These are phyloP conservation scores for Purpureocillium takamizusanense DNA, from an alignment of 2,329 filamentous ascomycete species.

Conservation along the genomic window DNA sequence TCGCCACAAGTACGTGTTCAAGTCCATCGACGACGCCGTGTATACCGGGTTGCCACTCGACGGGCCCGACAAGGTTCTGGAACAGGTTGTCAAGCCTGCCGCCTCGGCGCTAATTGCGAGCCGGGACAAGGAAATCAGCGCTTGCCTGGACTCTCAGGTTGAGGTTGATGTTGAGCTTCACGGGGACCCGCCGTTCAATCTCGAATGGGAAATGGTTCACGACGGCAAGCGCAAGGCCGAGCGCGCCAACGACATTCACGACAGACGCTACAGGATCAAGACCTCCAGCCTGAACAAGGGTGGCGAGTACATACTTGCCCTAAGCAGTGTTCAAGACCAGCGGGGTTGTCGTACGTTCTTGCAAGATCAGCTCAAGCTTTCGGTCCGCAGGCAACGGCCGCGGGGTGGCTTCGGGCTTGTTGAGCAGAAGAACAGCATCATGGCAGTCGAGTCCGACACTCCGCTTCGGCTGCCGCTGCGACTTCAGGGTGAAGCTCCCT, in stretches of 20 bases:
- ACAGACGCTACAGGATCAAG: conserved; percentile 57
- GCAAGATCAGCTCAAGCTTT: conserved; percentile 76
- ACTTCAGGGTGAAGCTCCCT: conserved; percentile 77
- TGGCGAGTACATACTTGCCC: conserved; percentile 80
- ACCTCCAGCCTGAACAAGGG: conserved; percentile 69
- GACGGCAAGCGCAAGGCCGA: conserved; percentile 74
- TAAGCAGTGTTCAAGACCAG: conserved; percentile 79
- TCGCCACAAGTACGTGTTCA: conserved; percentile 79
- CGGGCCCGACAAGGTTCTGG: conserved; percentile 54
- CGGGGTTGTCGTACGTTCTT: conserved; percentile 80
- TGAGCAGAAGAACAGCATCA: conserved; percentile 67
- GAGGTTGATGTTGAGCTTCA: conserved; percentile 65
- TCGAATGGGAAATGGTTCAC: conserved; percentile 91
- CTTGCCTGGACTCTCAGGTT: conserved; percentile 77
- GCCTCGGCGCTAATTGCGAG: conserved; percentile 67
- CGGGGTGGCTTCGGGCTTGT: conserved; percentile 78
- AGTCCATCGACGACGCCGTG: conserved; percentile 69
- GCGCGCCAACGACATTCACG: conserved; percentile 53
- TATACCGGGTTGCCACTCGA: conserved; percentile 60
- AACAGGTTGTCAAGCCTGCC: conserved; percentile 89
- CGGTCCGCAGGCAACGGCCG: conserved; percentile 80
- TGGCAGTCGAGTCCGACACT: conserved; percentile 63
- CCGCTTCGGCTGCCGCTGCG: conserved; percentile 69
- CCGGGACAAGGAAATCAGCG: conserved; percentile 45
- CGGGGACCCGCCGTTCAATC: conserved; percentile 77